phyloP scores from a whole-genome alignment of 768 basidiomycete genomes.

The Sutorius australiensis region DNA sequence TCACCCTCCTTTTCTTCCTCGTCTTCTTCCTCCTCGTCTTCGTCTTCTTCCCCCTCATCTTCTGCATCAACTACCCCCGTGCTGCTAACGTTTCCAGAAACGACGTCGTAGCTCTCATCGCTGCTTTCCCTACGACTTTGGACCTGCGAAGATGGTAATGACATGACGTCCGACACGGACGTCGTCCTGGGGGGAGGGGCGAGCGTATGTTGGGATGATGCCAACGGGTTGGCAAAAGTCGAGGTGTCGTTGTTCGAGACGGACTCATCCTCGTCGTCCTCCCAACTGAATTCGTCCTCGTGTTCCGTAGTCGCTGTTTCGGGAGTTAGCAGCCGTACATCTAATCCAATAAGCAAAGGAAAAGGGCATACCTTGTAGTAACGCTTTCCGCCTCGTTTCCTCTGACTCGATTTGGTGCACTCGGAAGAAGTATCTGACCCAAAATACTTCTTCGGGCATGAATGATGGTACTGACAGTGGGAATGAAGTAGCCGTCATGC shows the following conservation, averaged over 20 bases:
- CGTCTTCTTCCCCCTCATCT: constrained; percentile 27
- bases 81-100: constrained; percentile 50
- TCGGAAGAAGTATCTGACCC: constrained; percentile 90
- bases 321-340: neutral
- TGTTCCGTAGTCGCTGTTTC: constrained; percentile 53
- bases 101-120: constrained; percentile 66
- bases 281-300: constrained; percentile 92
- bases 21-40: constrained; percentile 30
- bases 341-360: neutral
- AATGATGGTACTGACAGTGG: constrained; percentile 59
- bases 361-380: constrained; percentile 58
- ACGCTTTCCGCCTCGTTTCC: constrained; percentile 71
- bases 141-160: constrained; percentile 32
- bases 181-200: constrained; percentile 23
- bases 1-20: constrained; percentile 18
- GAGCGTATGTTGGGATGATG: constrained; percentile 24
- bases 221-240: constrained; percentile 8
- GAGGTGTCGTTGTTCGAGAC: constrained; percentile 11
- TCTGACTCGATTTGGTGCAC: constrained; percentile 76
- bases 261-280: constrained; percentile 84
- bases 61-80: constrained; percentile 33
- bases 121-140: constrained; percentile 53
- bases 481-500: constrained; percentile 4
- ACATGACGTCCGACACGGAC: constrained; percentile 18
- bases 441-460: constrained; percentile 66